These are phyloP conservation scores for Thelephora terrestris DNA, from an alignment of 1,284 basidiomycete species.

Conservation along the genomic window DNA sequence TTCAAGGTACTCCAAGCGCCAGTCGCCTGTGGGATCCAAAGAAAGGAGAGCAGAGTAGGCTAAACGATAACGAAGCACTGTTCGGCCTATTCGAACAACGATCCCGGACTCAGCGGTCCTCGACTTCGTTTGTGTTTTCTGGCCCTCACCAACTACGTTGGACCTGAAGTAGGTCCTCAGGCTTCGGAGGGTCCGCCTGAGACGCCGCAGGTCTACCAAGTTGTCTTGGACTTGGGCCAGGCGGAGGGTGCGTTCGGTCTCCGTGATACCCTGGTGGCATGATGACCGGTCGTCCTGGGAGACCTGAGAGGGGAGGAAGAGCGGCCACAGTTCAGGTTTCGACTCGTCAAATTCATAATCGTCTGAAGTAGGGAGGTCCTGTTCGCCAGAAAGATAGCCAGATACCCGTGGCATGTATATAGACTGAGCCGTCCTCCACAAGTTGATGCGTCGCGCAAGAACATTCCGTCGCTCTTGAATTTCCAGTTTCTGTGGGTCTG, in stretches of 20 bases:
- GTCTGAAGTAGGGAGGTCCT: too few relatives aligned
- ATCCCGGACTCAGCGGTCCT: constrained; percentile 2
- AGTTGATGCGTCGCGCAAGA: too few relatives aligned
- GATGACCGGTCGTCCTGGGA: constrained; percentile 10
- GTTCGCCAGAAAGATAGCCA: neutral
- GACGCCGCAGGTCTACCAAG: neutral
- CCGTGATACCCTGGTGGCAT: too few relatives aligned
- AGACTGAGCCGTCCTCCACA: too few relatives aligned
- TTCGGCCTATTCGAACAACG: constrained; percentile 3
- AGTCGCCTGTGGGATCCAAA: constrained; percentile 9
- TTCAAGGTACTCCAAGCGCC: constrained; percentile 5
- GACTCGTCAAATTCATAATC: too few relatives aligned
- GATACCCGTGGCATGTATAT: neutral
- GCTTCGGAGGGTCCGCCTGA: neutral
- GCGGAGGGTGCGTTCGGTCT: too few relatives aligned
- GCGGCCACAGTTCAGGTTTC: neutral
- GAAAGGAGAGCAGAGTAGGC: constrained; percentile 4
- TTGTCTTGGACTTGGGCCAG: too few relatives aligned
- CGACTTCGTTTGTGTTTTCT: constrained; percentile 7
- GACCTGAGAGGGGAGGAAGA: neutral
- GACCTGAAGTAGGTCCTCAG: neutral
- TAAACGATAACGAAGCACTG: constrained; percentile 3
- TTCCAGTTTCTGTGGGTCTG: too few relatives aligned
- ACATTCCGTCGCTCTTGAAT: too few relatives aligned
- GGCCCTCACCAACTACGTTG: too few relatives aligned